Percentiles rank a stretch among this genome's conserved stretches.
Evolutionary conservation across 116 monocot genomes (phyloP).

Genomic region (Posidonia oceanica): DNA sequence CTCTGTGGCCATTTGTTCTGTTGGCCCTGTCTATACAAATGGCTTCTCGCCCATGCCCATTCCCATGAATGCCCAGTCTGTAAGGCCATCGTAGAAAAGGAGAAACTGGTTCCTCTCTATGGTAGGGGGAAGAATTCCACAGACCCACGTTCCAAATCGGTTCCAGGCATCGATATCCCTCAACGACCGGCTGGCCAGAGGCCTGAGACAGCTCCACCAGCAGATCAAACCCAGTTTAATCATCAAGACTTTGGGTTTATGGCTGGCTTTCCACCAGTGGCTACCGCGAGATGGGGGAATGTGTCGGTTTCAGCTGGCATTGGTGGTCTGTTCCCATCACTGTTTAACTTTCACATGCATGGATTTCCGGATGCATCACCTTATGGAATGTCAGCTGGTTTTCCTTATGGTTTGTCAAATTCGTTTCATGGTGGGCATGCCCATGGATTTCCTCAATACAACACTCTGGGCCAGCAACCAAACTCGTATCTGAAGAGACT

Average conservation of each 20-base stretch:
- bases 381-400: constrained; percentile 14
- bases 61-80: constrained; percentile 51
- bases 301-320: constrained; percentile 13
- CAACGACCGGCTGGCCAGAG: constrained; percentile 37
- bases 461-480: constrained; percentile 8
- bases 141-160: constrained; percentile 25
- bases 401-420: constrained; percentile 13
- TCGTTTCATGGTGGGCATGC: constrained; percentile 18
- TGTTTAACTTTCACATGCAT: constrained; percentile 21
- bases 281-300: constrained; percentile 9
- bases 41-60: constrained; percentile 35
- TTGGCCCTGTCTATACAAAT: constrained; percentile 50
- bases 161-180: constrained; percentile 26
- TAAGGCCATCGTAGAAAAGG: constrained; percentile 37
- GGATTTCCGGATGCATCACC: constrained; percentile 17
- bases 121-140: constrained; percentile 32
- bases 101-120: constrained; percentile 48
- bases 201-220: constrained; percentile 24
- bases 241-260: constrained; percentile 13
- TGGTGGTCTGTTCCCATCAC: constrained; percentile 20
- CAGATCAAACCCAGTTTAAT: constrained; percentile 28
- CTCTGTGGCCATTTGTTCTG: constrained; percentile 57
- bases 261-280: constrained; percentile 12
- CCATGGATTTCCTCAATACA: constrained; percentile 7
- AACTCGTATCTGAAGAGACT: constrained; percentile 9